Evolutionary conservation across 208 protist genomes (phyloP).

Genomic region (Trichomonas tenax): DNA sequence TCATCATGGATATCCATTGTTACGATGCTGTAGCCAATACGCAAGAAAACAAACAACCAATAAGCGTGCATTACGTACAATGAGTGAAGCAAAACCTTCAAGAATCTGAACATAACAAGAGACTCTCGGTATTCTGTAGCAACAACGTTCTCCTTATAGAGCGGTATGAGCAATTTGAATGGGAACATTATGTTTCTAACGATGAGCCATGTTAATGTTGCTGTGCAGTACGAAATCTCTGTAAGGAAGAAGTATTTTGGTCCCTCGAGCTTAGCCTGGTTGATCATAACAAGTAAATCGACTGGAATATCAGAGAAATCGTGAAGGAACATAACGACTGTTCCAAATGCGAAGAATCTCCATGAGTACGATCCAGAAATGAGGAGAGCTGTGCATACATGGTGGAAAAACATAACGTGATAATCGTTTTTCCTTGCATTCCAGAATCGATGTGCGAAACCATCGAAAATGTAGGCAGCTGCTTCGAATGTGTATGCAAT

Average conservation of each 20-base stretch:
- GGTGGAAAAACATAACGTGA: neutral
- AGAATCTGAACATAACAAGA: neutral
- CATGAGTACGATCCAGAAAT: neutral
- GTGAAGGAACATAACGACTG: neutral
- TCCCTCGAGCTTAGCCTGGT: neutral
- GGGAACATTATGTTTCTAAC: neutral
- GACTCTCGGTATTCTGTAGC: neutral
- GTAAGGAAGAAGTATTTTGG: neutral
- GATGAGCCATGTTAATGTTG: neutral
- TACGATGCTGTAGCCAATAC: neutral
- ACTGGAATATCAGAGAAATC: neutral
- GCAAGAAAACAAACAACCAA: neutral
- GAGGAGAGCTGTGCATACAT: neutral
- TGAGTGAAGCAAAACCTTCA: neutral
- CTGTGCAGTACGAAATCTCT: neutral
- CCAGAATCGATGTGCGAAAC: neutral
- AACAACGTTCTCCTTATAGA: neutral
- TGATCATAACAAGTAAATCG: neutral
- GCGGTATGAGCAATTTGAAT: neutral
- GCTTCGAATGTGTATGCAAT: neutral
- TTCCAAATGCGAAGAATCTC: neutral
- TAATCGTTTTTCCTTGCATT: neutral
- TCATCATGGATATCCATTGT: neutral
- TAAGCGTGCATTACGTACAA: neutral
- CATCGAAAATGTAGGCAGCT: neutral